These are phyloP conservation scores for Trametes cinnabarina DNA, from an alignment of 768 basidiomycete species.

Conservation along the genomic window DNA sequence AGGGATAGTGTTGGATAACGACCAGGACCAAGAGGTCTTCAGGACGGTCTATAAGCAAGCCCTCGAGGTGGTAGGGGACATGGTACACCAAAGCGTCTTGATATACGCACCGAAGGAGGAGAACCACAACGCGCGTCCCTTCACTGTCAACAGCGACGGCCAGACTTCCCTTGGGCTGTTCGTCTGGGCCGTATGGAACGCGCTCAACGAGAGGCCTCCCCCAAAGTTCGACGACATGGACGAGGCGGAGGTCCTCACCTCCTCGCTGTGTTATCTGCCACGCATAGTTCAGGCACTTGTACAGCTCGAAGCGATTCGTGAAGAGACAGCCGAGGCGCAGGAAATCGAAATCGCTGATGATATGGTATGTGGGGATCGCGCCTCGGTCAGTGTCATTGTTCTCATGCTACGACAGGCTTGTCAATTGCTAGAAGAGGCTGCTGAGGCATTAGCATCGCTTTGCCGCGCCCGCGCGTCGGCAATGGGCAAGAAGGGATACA, in stretches of 20 bases:
- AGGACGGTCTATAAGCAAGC: background rate
- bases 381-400: too few species aligned
- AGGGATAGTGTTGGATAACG: background rate
- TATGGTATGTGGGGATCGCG: background rate
- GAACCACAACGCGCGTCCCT: background rate
- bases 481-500: slow-evolving; percentile 12
- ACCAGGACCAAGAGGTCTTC: background rate
- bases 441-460: background rate
- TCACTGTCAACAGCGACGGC: slow-evolving; percentile 27
- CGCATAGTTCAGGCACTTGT: background rate
- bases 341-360: slow-evolving; percentile 1
- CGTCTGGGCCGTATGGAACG: slow-evolving; percentile 19
- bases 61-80: background rate
- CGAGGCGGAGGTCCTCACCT: background rate
- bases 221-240: background rate
- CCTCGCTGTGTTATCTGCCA: background rate
- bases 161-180: slow-evolving; percentile 22
- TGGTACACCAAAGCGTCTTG: slow-evolving; percentile 1
- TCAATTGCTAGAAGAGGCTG: background rate
- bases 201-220: background rate
- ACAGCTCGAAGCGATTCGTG: background rate
- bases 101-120: slow-evolving; percentile 3
- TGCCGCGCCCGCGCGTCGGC: slow-evolving; percentile 8
- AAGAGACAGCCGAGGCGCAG: background rate
- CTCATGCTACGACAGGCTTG: background rate